Conservation (phyloP, 257 asterid species). For the Solanum lycopersicoides region DNA sequence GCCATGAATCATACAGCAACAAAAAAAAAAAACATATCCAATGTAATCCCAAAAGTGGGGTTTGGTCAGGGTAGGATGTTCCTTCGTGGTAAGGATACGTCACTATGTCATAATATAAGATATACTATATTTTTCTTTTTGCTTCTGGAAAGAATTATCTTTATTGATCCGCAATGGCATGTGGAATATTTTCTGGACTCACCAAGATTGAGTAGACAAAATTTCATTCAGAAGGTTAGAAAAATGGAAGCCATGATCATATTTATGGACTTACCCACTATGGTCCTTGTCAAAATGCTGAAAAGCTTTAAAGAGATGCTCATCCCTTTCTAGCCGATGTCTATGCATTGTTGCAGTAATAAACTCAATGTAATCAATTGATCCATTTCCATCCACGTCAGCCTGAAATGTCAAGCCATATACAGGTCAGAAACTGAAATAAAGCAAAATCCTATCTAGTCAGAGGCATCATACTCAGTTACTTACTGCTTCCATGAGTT, state of each 20-base stretch:
- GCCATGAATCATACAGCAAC: background rate
- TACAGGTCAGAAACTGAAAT: background rate
- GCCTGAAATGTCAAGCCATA: slow-evolving; percentile 38
- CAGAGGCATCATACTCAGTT: background rate
- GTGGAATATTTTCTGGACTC: background rate
- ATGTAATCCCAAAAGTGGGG: background rate
- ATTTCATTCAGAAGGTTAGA: background rate
- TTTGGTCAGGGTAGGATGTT: background rate
- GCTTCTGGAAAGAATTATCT: background rate
- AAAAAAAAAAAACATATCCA: background rate
- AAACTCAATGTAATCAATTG: slow-evolving; percentile 85
- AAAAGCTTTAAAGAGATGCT: slow-evolving; percentile 70
- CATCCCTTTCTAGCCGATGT: slow-evolving; percentile 85
- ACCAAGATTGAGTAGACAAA: background rate
- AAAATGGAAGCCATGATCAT: background rate
- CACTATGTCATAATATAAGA: background rate
- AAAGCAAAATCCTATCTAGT: background rate
- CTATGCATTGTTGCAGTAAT: slow-evolving; percentile 96
- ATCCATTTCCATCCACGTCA: slow-evolving; percentile 92
- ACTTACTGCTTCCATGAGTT: slow-evolving; percentile 91
- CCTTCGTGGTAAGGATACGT: background rate
- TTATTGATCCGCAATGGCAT: background rate
- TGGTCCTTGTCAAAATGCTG: slow-evolving; percentile 75
- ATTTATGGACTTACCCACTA: slow-evolving; percentile 63
- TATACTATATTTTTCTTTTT: background rate